Base-by-base conservation (phyloP, 2,329 filamentous ascomycete genomes). In the Fusarium citri region DNA sequence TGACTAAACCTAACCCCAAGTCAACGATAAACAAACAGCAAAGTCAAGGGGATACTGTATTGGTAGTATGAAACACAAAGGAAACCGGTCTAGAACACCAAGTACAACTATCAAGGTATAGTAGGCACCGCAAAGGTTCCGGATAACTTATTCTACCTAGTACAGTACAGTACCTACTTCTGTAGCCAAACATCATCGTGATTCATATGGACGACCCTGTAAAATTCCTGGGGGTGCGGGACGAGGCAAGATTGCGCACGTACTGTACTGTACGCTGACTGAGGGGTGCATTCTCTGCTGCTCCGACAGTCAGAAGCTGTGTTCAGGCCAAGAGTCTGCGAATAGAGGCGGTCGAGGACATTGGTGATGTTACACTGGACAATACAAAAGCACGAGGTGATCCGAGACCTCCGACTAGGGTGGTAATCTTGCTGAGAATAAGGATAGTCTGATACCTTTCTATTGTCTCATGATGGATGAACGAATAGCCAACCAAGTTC, bases 391-490 rank as follows among this genome's bases (percentile, higher is more conserved):
- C 53, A 55, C 54, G 62, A 55, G 53, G 40, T 23, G 55, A 49
- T 26, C 67, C 45, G 62, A 57, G 37, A 40, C 45, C 51, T 53
- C 65, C 53, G 37, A 31, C 45, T 26, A 66, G 47, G 50, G 47
- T 48, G 37, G 50, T 28, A 59, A 37, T 68, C 45, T 31, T 14
- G 26, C 37, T 31, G 41, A 57, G 26, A 34, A 23, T 37, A 18
- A 16, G 34, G 34, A 37, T 45, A 64, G 50, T 43, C 25, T 54
- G 46, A 51, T 47, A 23, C 34, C 30, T 53, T 50, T 64, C n/a
- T 43, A 54, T 31, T 69, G 64, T 69, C 66, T 66, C 67, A 67
- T 63, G 62, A 67, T 43, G 31, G 37, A 18, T 15, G n/a, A 22
- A 23, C 12, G 48, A 55, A 42, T 57, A 55, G 18, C 43, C 20